Evolutionary conservation across 1,284 basidiomycete species (phyloP), one percentile per base, ranked within the genome.

Genomic region (Mycena sp.): DNA sequence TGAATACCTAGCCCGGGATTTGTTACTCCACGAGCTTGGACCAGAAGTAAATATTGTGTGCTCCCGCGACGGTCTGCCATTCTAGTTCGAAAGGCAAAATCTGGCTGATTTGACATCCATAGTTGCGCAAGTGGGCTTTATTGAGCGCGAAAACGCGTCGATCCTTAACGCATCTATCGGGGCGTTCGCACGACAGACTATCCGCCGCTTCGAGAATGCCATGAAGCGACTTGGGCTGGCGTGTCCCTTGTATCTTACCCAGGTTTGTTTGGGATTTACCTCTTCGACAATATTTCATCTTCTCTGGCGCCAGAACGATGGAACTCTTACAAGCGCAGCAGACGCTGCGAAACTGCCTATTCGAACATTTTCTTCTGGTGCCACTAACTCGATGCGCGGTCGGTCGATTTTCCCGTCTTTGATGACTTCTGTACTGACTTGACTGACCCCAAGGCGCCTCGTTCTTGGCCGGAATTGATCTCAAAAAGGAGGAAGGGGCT

Each of bases 121-220:
- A 72, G 71, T 72, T 22, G 71, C 66, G 6, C 66, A 72, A 57
- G 46, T 55, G 16, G 87, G 88, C 34, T 81, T 89, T 54, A 79
- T 89, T 18, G 87, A 89, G 74, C 83, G 88, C 37, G 89, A 90
- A 76, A 89, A 89, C 72, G 89, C 89, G 0, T 81, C 86, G 1
- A 89, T 90, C 64, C 81, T 90, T 60, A 90, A 90, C 75, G 87
- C 87, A 1, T 86, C 87, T 0, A 86, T 90, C 65, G 81, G 86
- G 14, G 77, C 82, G 5, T 89, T 87, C 73, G 88, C 88, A 1
- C 82, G 83, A 46, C 79, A 79, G 16, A 88, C 88, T 1, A 86
- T 89, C 46, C 77, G 79, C 1, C 84, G 86, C 4, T 89, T 89
- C 78, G 77, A 85, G 68, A 78, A 78, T 0, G 87, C 88, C 7